These are phyloP conservation scores for Fusarium sp. DNA, from an alignment of 2,329 filamentous ascomycete species.

Conservation along the genomic window DNA sequence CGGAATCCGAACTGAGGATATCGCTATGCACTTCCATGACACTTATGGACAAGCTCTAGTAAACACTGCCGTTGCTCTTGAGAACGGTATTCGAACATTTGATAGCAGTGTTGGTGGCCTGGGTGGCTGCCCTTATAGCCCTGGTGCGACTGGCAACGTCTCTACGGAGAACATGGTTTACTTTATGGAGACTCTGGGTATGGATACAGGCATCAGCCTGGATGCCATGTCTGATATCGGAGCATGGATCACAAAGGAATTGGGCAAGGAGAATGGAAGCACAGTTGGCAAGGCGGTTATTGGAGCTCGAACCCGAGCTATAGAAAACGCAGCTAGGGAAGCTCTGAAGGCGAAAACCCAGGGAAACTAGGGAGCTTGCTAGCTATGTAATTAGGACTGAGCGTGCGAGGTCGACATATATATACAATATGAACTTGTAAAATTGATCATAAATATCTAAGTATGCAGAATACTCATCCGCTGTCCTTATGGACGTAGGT, in stretches of 20 bases:
- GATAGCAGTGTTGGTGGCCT: slow-evolving; percentile 84
- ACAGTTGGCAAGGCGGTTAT: slow-evolving; percentile 74
- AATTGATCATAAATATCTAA: not conserved
- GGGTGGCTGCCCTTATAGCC: slow-evolving; percentile 86
- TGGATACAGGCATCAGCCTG: slow-evolving; percentile 78
- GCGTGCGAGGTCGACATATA: not conserved
- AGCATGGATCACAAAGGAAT: slow-evolving; percentile 74
- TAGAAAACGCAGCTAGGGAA: slow-evolving; percentile 39
- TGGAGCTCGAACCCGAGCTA: slow-evolving; percentile 56
- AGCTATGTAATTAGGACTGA: not conserved
- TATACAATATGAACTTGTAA: not conserved
- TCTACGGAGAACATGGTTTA: slow-evolving; percentile 87
- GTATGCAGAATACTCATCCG: not conserved
- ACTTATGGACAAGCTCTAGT: slow-evolving; percentile 89
- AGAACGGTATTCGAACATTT: slow-evolving; percentile 81
- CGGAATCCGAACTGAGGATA: slow-evolving; percentile 74
- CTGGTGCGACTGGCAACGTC: slow-evolving; percentile 87
- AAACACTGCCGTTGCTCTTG: slow-evolving; percentile 80
- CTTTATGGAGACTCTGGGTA: slow-evolving; percentile 77
- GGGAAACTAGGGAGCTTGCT: slow-evolving; percentile 4
- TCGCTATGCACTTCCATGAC: slow-evolving; percentile 90
- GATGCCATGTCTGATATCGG: slow-evolving; percentile 75
- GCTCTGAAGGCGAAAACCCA: slow-evolving; percentile 1
- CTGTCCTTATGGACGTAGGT: not conserved
- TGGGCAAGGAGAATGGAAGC: slow-evolving; percentile 72